phyloP scores from a whole-genome alignment of 2,329 filamentous ascomycete species.

The Cladosporium colombiae region DNA sequence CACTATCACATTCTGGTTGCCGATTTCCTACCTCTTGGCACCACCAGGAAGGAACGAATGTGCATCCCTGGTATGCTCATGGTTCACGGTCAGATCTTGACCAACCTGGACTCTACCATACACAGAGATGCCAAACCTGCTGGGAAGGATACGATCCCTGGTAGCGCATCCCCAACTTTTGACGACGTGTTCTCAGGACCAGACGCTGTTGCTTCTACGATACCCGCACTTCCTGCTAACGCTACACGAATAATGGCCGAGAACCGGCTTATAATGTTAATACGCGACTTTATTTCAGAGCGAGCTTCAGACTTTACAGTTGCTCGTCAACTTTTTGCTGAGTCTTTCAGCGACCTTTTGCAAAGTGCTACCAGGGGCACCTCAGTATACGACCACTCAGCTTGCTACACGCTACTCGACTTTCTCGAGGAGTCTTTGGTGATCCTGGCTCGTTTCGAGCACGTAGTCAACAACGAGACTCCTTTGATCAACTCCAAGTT shows the following conservation, averaged over 20 bases:
- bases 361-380: slow-evolving; percentile 74
- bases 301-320: slow-evolving; percentile 53
- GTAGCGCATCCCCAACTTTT: slow-evolving; percentile 57
- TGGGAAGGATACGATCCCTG: slow-evolving; percentile 33
- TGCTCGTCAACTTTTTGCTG: slow-evolving; percentile 71
- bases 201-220: slow-evolving; percentile 66
- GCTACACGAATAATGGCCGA: slow-evolving; percentile 81
- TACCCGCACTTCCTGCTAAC: slow-evolving; percentile 66
- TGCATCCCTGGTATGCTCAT: slow-evolving; percentile 76
- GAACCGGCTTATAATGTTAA: slow-evolving; percentile 77
- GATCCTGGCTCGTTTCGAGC: slow-evolving; percentile 64
- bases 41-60: slow-evolving; percentile 57
- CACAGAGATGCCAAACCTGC: slow-evolving; percentile 58
- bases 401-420: slow-evolving; percentile 88
- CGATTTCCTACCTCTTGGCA: slow-evolving; percentile 55
- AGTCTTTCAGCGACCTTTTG: slow-evolving; percentile 71
- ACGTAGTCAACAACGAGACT: slow-evolving; percentile 43
- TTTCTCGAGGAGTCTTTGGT: slow-evolving; percentile 80
- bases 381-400: slow-evolving; percentile 77
- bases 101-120: slow-evolving; percentile 78
- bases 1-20: slow-evolving; percentile 78
- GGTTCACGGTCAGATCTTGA: slow-evolving; percentile 78
- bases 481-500: slow-evolving; percentile 74
- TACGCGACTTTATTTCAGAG: slow-evolving; percentile 76
- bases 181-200: slow-evolving; percentile 65